These are phyloP conservation scores for Huntiella moniliformis DNA, from an alignment of 2,329 filamentous ascomycete genomes.

Conservation along the genomic window DNA sequence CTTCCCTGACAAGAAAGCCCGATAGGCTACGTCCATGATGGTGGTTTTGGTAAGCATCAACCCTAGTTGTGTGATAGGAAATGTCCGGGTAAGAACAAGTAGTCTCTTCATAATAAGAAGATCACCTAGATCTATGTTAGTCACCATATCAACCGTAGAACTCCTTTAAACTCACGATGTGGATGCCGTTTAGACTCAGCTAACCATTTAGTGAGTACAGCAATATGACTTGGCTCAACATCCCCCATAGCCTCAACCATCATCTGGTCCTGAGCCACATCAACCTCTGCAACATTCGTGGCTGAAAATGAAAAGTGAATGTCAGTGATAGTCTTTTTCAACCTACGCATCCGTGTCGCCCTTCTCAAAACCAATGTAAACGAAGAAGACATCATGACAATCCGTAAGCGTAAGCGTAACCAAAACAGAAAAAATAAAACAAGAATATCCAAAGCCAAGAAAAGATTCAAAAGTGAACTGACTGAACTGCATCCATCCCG, in stretches of 20 bases:
- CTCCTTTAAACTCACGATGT: constrained; percentile 5
- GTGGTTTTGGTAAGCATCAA: constrained; percentile 7
- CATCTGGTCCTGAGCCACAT: too few relatives aligned
- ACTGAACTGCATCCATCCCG: too few relatives aligned
- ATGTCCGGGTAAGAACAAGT: constrained; percentile 9
- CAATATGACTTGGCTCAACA: constrained; percentile 9
- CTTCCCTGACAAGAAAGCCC: constrained; percentile 10
- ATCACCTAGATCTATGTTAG: constrained; percentile 1
- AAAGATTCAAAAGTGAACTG: not conserved
- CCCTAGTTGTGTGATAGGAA: constrained; percentile 2
- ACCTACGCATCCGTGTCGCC: constrained; percentile 7
- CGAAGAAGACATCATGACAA: constrained; percentile 3
- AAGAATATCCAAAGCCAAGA: not conserved
- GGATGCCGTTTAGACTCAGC: constrained; percentile 3
- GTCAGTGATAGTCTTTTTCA: constrained; percentile 8
- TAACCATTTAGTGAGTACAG: constrained; percentile 1
- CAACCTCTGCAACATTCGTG: not conserved
- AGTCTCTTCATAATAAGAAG: constrained; percentile 9
- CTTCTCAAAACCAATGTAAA: constrained; percentile 5
- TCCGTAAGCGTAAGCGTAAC: not conserved
- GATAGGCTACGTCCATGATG: constrained; percentile 7
- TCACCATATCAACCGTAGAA: too few relatives aligned
- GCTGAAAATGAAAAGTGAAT: constrained; percentile 9
- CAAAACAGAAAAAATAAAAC: not conserved
- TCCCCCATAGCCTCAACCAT: not conserved